These are phyloP conservation scores for Acacia crassicarpa DNA, from an alignment of 306 rosid genomes.

Conservation along the genomic window DNA sequence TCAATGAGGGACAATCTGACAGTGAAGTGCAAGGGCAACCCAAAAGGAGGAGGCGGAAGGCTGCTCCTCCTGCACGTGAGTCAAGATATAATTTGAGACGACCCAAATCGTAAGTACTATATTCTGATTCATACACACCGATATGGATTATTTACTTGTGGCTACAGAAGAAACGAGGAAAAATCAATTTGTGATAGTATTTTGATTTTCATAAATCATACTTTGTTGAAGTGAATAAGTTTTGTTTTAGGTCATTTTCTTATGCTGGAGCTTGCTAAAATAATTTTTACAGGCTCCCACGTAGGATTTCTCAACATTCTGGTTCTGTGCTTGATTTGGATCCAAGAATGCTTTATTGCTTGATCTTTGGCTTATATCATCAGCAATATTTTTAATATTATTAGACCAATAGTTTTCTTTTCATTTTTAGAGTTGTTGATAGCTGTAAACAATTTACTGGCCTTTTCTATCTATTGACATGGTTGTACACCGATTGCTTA, in stretches of 20 bases:
- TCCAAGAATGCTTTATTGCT: background rate
- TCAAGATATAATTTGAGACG: conserved; percentile 82
- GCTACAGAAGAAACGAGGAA: background rate
- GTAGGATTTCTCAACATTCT: background rate
- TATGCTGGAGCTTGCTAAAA: background rate
- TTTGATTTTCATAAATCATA: background rate
- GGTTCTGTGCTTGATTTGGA: background rate
- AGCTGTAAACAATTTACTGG: conserved; percentile 1
- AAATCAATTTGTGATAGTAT: background rate
- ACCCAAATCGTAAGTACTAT: conserved; percentile 53
- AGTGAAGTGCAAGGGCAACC: conserved; percentile 54
- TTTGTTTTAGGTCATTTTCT: background rate
- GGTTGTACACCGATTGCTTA: conserved; percentile 31
- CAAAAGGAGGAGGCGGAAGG: conserved; percentile 66
- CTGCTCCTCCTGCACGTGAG: conserved; percentile 51
- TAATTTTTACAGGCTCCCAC: background rate
- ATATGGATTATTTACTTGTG: no score
- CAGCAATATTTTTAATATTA: background rate
- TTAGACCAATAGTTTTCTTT: background rate
- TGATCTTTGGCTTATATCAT: background rate
- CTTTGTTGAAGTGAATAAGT: background rate
- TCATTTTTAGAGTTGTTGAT: background rate
- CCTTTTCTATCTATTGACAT: conserved; percentile 18
- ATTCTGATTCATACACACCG: background rate
- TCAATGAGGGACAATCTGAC: conserved; percentile 69